A percentile compares a stretch with the other conserved stretches of the same genome.
These are phyloP conservation scores for Globisporangium nagaii DNA, from an alignment of 352 stramenopile species.

Conservation along the genomic window DNA sequence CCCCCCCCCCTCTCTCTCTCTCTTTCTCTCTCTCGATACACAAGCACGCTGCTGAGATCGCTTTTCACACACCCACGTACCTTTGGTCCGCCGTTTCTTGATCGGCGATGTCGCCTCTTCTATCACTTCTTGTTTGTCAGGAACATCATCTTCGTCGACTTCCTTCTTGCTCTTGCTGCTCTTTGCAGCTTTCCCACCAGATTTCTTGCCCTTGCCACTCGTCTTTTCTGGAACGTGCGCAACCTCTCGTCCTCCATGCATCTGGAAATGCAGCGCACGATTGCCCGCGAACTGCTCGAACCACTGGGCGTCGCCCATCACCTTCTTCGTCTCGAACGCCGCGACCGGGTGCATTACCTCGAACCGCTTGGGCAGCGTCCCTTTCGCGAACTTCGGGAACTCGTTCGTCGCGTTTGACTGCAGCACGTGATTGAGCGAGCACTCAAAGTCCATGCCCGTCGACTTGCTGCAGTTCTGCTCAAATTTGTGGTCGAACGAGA, in stretches of 20 bases:
- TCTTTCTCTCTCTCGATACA: too few species aligned
- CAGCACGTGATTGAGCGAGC: slow-evolving; percentile 24
- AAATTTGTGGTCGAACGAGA: slow-evolving; percentile 30
- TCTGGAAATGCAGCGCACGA: slow-evolving; percentile 22
- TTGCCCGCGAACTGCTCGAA: slow-evolving; percentile 29
- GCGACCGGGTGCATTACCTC: slow-evolving; percentile 12
- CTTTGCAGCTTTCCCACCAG: slow-evolving; percentile 1
- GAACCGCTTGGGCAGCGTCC: slow-evolving; percentile 36
- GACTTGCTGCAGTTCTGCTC: slow-evolving; percentile 24
- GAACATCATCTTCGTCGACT: neutral
- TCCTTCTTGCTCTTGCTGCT: neutral
- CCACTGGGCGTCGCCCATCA: slow-evolving; percentile 26
- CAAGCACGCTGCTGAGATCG: too few species aligned
- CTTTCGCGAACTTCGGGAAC: slow-evolving; percentile 36
- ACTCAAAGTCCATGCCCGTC: slow-evolving; percentile 36
- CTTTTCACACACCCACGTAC: too few species aligned
- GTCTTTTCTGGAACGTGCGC: neutral
- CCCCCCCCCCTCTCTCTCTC: too few species aligned
- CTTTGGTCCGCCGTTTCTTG: too few species aligned
- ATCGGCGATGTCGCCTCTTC: too few species aligned
- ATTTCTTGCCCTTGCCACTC: neutral
- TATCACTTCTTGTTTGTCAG: neutral
- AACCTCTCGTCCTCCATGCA: slow-evolving; percentile 21
- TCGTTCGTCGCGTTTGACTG: slow-evolving; percentile 34
- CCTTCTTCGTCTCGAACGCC: slow-evolving; percentile 20